Percentiles rank a stretch among this genome's conserved stretches.
Evolutionary conservation across 2,329 filamentous ascomycete genomes (phyloP).

Genomic region (Leptographium galeiforme): DNA sequence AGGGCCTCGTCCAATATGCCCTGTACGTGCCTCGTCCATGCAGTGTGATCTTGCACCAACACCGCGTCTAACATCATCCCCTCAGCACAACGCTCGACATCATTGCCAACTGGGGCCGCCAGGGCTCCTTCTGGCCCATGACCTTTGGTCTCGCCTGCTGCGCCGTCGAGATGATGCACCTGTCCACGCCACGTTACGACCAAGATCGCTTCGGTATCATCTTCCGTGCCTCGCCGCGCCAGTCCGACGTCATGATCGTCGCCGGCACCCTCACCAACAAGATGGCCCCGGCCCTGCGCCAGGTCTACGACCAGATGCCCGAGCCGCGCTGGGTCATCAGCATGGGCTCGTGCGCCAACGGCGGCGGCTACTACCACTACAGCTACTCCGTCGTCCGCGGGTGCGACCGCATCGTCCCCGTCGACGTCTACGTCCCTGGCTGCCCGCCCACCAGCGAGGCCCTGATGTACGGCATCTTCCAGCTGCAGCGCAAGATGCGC

Average conservation of each 20-base stretch:
- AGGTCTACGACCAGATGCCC: slow-evolving; percentile 93
- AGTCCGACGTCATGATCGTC: slow-evolving; percentile 89
- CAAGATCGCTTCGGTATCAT: slow-evolving; percentile 82
- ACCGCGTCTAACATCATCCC: too few species aligned
- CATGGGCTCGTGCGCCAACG: slow-evolving; percentile 60
- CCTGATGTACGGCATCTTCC: slow-evolving; percentile 44
- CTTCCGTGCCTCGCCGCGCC: slow-evolving; percentile 75
- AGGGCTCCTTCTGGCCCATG: slow-evolving; percentile 78
- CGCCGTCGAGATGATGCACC: slow-evolving; percentile 86
- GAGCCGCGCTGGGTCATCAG: slow-evolving; percentile 72
- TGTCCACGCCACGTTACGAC: slow-evolving; percentile 78
- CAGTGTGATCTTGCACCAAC: slow-evolving; percentile 3
- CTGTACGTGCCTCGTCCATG: slow-evolving; percentile 46
- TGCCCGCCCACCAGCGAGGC: slow-evolving; percentile 39
- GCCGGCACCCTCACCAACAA: slow-evolving; percentile 90
- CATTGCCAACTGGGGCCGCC: slow-evolving; percentile 71
- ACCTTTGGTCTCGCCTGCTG: slow-evolving; percentile 83
- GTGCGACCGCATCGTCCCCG: slow-evolving; percentile 52
- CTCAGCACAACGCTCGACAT: slow-evolving; percentile 62
- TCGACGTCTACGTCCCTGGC: slow-evolving; percentile 56
- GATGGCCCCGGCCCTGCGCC: slow-evolving; percentile 81
- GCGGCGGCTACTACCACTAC: slow-evolving; percentile 63
- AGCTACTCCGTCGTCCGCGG: slow-evolving; percentile 54
- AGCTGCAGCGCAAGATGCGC: slow-evolving; percentile 58
- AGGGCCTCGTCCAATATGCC: slow-evolving; percentile 72